A percentile compares a stretch with the other conserved stretches of the same genome.
These are phyloP conservation scores for Achlya hypogyna DNA, from an alignment of 352 stramenopile species.

Conservation along the genomic window DNA sequence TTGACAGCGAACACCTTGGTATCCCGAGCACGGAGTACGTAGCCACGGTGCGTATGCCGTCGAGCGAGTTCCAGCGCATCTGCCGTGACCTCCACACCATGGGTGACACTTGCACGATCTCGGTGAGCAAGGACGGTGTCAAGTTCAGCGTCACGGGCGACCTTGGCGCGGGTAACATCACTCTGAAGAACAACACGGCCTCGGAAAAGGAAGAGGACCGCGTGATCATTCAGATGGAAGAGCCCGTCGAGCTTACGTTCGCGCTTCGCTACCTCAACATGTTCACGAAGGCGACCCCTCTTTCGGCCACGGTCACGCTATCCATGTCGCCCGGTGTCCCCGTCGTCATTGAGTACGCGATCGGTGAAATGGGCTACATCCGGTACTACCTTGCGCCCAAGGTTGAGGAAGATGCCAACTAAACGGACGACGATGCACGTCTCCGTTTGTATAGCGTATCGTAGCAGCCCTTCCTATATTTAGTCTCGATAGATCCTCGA, in stretches of 20 bases:
- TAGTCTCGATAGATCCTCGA: constrained; percentile 4
- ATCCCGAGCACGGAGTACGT: constrained; percentile 99
- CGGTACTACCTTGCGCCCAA: constrained; percentile 99
- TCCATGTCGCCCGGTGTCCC: constrained; percentile 97
- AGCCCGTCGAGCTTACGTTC: constrained; percentile 98
- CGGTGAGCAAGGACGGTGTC: constrained; percentile 96
- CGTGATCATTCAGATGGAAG: constrained; percentile 98
- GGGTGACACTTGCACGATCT: constrained; percentile 96
- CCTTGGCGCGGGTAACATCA: constrained; percentile 95
- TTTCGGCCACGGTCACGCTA: constrained; percentile 93
- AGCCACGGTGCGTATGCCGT: constrained; percentile 90
- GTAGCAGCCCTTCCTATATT: constrained; percentile 13
- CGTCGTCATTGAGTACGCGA: constrained; percentile 98
- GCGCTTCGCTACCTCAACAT: constrained; percentile 99
- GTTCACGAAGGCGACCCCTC: constrained; percentile 98
- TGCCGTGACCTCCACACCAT: constrained; percentile 97
- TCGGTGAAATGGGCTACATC: constrained; percentile 95
- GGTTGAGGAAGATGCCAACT: constrained; percentile 95
- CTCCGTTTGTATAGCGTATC: constrained; percentile 18
- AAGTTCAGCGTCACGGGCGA: constrained; percentile 96
- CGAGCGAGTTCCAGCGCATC: constrained; percentile 97
- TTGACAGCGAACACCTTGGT: constrained; percentile 97
- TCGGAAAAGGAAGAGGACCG: constrained; percentile 81
- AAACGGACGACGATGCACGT: constrained; percentile 26
- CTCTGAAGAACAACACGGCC: constrained; percentile 84